Base-by-base conservation (phyloP, 768 basidiomycete genomes). In the Xanthoconium stramineum region DNA sequence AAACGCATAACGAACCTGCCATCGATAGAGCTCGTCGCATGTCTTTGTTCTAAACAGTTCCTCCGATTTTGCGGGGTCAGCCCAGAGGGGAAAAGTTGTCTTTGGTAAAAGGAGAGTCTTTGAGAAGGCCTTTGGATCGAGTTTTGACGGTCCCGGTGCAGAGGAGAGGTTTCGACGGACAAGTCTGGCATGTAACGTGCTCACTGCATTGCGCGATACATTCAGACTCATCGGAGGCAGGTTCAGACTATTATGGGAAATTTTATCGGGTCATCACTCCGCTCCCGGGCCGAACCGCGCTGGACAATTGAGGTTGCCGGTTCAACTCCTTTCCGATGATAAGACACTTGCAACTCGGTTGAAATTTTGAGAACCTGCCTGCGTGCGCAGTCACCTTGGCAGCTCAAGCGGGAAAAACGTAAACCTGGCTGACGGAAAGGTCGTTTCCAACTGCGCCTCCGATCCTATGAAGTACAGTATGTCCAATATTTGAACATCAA, bases 21-120 rank as follows among this genome's bases (percentile, higher is more conserved):
- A 87, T 45, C 69, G 65, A 68, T 98, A 98, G 12, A 98, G 75
- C 5, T 80, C 79, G 30, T 87, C 85, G 37, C 86, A 86, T 5
- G 89, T 91, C 61, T 82, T 78, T 50, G 73, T 70, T 56, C 82
- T 78, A 61, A 84, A 86, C 19, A 74, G 74, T 10, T 73, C 71
- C 61, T 91, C 89, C 39, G 81, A 78, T 57, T 80, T 81, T n/a
- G 76, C 75, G 1, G 85, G 80, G 61, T 91, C 81, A 3, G 80
- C 75, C 74, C 88, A 82, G 47, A 93, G 76, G 3, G 91, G 84
- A 67, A 98, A 93, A 0, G 76, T 60, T 0, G 96, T 94, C 63
- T 84, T 87, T 0, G 96, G 96, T 4, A 98, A 82, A 4, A 84
- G 78, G 12, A 99, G 75, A 0, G 94, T 91, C 38, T 78, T 71